These are phyloP conservation scores for Eremothecium coryli DNA, from an alignment of 1,139 yeast genomes.

Conservation along the genomic window DNA sequence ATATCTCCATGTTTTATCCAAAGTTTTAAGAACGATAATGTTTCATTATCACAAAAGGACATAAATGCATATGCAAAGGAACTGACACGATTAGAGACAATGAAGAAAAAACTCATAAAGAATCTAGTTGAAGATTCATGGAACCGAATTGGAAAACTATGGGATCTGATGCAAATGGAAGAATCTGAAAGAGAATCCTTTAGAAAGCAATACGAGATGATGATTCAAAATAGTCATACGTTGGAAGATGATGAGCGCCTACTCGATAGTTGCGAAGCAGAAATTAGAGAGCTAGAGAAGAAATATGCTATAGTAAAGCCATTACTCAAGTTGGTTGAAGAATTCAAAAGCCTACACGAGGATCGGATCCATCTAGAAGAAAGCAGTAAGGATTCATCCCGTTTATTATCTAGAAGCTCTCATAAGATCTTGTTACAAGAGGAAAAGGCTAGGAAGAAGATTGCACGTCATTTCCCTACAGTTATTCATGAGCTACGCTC, in stretches of 20 bases:
- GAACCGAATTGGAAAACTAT: conserved; percentile 45
- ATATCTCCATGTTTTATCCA: conserved; percentile 34
- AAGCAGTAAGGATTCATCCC: conserved; percentile 70
- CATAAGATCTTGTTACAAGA: conserved; percentile 73
- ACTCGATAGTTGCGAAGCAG: conserved; percentile 53
- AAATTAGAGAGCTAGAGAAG: conserved; percentile 42
- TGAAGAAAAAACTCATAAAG: conserved; percentile 57
- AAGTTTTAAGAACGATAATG: conserved; percentile 34
- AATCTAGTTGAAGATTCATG: conserved; percentile 59
- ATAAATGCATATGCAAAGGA: conserved; percentile 39
- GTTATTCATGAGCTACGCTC: conserved; percentile 44
- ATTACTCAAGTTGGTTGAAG: conserved; percentile 45
- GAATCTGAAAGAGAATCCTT: conserved; percentile 37
- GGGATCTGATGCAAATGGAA: conserved; percentile 56
- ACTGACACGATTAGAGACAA: conserved; percentile 45
- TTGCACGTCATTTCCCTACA: conserved; percentile 59
- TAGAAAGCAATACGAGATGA: conserved; percentile 24
- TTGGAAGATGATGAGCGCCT: conserved; percentile 42
- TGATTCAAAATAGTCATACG: conserved; percentile 30
- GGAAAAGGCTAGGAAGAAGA: conserved; percentile 61
- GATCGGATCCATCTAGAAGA: conserved; percentile 59
- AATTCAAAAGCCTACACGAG: conserved; percentile 44
- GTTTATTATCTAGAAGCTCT: conserved; percentile 67
- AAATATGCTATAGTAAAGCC: conserved; percentile 47
- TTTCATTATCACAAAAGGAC: conserved; percentile 22